A percentile compares a stretch with the other conserved stretches of the same genome.
Evolutionary conservation across 78 protist species (phyloP).

Genomic region (Speleostelium caveatum): DNA sequence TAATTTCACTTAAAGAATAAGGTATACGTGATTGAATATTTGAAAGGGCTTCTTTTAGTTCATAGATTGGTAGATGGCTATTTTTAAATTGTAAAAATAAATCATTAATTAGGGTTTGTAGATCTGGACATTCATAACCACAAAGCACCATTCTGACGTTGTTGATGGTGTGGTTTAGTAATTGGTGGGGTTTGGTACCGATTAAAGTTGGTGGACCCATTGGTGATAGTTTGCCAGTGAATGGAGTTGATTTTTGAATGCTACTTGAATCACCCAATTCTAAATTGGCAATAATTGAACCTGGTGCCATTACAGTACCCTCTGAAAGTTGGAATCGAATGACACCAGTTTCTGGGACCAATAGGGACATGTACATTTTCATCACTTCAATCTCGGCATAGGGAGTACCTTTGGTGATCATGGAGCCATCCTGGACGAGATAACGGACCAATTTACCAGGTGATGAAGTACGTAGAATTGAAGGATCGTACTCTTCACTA

Average conservation of each 20-base stretch:
- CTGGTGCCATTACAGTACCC: slow-evolving; percentile 92
- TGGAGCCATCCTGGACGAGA: slow-evolving; percentile 90
- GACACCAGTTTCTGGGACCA: slow-evolving; percentile 84
- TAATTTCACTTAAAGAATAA: slow-evolving; percentile 22
- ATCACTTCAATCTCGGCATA: slow-evolving; percentile 96
- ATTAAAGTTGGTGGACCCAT: slow-evolving; percentile 55
- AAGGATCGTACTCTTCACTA: slow-evolving; percentile 94
- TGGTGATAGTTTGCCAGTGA: slow-evolving; percentile 2
- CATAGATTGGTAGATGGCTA: slow-evolving; percentile 71
- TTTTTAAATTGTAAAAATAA: slow-evolving; percentile 54
- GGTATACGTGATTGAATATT: slow-evolving; percentile 84
- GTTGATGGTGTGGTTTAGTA: slow-evolving; percentile 20
- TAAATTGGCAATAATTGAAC: slow-evolving; percentile 93
- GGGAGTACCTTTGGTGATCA: slow-evolving; percentile 86
- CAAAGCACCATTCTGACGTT: slow-evolving; percentile 30
- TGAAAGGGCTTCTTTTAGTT: slow-evolving; percentile 76
- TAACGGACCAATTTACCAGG: slow-evolving; percentile 95
- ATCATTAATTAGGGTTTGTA: slow-evolving; percentile 1
- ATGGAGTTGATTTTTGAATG: slow-evolving; percentile 39
- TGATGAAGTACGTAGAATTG: slow-evolving; percentile 85
- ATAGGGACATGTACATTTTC: slow-evolving; percentile 97
- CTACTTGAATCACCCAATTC: slow-evolving; percentile 73
- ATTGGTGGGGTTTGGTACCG: slow-evolving; percentile 82
- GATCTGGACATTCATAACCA: slow-evolving; percentile 52
- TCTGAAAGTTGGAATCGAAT: slow-evolving; percentile 56